phyloP scores from a whole-genome alignment of 192 early-diverging fungal genomes.

The Coemansia sp. region DNA sequence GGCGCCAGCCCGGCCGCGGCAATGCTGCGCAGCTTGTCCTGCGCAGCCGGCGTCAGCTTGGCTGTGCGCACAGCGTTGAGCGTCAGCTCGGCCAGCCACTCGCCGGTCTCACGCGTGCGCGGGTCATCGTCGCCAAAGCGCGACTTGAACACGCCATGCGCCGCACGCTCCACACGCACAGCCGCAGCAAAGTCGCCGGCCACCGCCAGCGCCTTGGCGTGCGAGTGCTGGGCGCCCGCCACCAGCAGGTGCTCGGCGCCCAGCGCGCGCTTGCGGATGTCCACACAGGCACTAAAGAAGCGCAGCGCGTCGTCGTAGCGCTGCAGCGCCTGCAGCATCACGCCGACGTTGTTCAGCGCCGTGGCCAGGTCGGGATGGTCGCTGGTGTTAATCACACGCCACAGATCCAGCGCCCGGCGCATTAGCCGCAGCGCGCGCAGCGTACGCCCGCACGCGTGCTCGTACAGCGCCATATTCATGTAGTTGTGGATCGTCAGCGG shows the following conservation, averaged over 20 bases:
- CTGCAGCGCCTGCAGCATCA: constrained; percentile 70
- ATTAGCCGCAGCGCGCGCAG: constrained; percentile 67
- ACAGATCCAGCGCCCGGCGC: constrained; percentile 75
- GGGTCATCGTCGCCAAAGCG: constrained; percentile 68
- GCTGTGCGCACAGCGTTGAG: constrained; percentile 56
- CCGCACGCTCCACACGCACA: constrained; percentile 64
- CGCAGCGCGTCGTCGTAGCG: constrained; percentile 56
- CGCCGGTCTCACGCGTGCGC: constrained; percentile 64
- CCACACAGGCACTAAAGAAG: constrained; percentile 70
- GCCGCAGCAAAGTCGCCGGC: constrained; percentile 74
- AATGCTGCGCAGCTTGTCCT: constrained; percentile 28
- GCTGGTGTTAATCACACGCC: constrained; percentile 71
- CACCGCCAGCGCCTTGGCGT: constrained; percentile 70
- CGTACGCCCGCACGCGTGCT: constrained; percentile 73
- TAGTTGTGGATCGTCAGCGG: constrained; percentile 86
- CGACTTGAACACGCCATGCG: constrained; percentile 58
- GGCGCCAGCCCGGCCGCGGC: constrained; percentile 30
- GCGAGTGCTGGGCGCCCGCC: constrained; percentile 63
- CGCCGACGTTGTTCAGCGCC: constrained; percentile 61
- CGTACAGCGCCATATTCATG: constrained; percentile 86
- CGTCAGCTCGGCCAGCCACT: constrained; percentile 65
- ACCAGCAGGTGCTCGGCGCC: constrained; percentile 69
- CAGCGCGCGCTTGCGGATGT: constrained; percentile 61
- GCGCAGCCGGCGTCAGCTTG: constrained; percentile 35
- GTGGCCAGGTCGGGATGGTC: constrained; percentile 83